Evolutionary conservation across 305 asterid species (phyloP).

Genomic region (Solanum chacoense): DNA sequence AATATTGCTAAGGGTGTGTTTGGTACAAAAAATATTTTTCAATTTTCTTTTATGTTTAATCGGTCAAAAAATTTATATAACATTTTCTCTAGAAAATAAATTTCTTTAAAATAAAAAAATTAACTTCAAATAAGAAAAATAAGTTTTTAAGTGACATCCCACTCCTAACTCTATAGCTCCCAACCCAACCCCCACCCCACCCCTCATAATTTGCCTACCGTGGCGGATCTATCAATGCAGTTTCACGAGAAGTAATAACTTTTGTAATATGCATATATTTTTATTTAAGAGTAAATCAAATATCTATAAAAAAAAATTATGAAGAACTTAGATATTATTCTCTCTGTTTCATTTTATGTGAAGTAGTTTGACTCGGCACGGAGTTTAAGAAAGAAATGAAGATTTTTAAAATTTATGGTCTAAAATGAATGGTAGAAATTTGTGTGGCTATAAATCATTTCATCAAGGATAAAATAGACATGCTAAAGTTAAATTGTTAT

Average conservation of each 20-base stretch:
- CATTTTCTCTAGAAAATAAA: background rate
- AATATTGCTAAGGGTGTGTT: background rate
- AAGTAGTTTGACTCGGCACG: too few species aligned
- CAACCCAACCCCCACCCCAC: background rate
- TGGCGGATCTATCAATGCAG: background rate
- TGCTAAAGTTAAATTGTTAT: too few species aligned
- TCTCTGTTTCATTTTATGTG: too few species aligned
- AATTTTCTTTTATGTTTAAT: background rate
- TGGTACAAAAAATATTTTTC: background rate
- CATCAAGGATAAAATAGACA: too few species aligned
- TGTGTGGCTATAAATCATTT: too few species aligned
- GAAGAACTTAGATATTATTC: background rate
- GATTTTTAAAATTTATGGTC: too few species aligned
- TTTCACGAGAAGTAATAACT: background rate
- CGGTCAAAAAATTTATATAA: background rate
- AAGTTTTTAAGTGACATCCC: background rate
- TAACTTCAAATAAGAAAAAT: fast-evolving
- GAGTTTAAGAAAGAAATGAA: too few species aligned
- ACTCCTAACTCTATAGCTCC: background rate
- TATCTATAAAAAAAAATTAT: too few species aligned
- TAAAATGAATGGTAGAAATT: too few species aligned
- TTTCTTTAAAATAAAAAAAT: background rate
- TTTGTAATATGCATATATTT: background rate
- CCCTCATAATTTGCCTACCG: background rate
- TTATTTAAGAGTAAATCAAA: background rate